A percentile compares a stretch with the other conserved stretches of the same genome.
Conservation (phyloP, 1,139 yeast species). For the Hansenula sp. region DNA sequence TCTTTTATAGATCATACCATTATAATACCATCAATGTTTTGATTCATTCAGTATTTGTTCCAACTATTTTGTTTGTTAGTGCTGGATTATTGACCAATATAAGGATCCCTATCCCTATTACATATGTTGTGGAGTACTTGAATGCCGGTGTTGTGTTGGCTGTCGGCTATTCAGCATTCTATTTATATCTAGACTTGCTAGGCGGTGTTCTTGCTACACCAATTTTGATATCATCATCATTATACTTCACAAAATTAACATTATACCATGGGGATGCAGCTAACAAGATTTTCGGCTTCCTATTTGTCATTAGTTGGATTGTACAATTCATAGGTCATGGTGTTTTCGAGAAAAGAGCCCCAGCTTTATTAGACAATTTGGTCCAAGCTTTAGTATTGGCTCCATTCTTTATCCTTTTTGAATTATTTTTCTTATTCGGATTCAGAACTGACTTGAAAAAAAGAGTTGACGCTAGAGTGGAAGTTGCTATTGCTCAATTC, state of each 20-base stretch:
- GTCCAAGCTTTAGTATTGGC: slow-evolving; percentile 86
- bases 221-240: slow-evolving; percentile 25
- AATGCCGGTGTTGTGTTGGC: slow-evolving; percentile 32
- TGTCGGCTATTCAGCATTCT: slow-evolving; percentile 39
- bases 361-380: slow-evolving; percentile 81
- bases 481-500: slow-evolving; percentile 15
- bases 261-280: slow-evolving; percentile 24
- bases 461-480: slow-evolving; percentile 50
- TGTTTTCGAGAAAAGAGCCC: slow-evolving; percentile 74
- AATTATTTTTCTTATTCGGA: slow-evolving; percentile 67
- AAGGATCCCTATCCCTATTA: slow-evolving; percentile 26
- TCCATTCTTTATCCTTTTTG: slow-evolving; percentile 85
- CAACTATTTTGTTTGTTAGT: slow-evolving; percentile 61
- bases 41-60: slow-evolving; percentile 80
- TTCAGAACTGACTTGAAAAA: slow-evolving; percentile 49
- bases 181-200: slow-evolving; percentile 34
- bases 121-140: slow-evolving; percentile 3
- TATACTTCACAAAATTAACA: slow-evolving; percentile 4
- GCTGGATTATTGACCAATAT: slow-evolving; percentile 37
- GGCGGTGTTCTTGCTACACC: slow-evolving; percentile 40
- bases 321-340: slow-evolving; percentile 93
- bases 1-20: slow-evolving; percentile 84
- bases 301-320: slow-evolving; percentile 64
- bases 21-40: slow-evolving; percentile 61
- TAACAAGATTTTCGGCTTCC: slow-evolving; percentile 26